phyloP scores from a whole-genome alignment of 2,329 filamentous ascomycete genomes.

The Gnomoniopsis sp. region DNA sequence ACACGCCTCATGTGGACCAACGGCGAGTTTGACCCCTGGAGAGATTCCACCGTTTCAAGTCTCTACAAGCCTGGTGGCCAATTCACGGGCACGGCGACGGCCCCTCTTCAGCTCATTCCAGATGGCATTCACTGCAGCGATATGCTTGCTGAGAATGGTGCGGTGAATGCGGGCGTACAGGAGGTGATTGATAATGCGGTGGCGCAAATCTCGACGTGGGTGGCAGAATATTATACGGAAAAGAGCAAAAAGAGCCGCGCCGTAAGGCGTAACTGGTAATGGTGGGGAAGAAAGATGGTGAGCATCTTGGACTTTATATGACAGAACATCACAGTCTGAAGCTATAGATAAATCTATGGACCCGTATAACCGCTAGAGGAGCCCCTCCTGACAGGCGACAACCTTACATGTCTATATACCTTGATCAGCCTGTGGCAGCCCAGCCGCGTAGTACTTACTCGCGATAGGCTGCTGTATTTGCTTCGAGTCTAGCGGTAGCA shows the following conservation, averaged over 20 bases:
- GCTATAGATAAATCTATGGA: neutral
- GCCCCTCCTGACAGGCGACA: neutral
- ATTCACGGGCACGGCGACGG: slow-evolving; percentile 28
- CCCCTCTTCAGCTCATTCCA: slow-evolving; percentile 31
- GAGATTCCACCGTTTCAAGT: slow-evolving; percentile 34
- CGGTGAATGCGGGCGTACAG: slow-evolving; percentile 46
- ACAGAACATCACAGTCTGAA: neutral
- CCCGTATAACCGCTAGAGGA: neutral
- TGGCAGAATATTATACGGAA: slow-evolving; percentile 43
- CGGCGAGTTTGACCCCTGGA: slow-evolving; percentile 39
- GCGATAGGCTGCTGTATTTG: slow-evolving; percentile 16
- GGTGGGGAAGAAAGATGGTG: neutral
- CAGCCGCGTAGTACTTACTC: slow-evolving; percentile 12
- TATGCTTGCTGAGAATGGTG: slow-evolving; percentile 42
- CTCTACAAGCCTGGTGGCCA: slow-evolving; percentile 36
- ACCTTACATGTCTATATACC: neutral
- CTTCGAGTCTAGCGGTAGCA: slow-evolving; percentile 5
- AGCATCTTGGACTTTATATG: neutral
- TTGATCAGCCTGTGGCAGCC: slow-evolving; percentile 1
- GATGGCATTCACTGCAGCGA: slow-evolving; percentile 39
- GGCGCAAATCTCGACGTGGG: slow-evolving; percentile 50
- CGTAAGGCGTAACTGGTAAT: neutral
- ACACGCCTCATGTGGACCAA: slow-evolving; percentile 38
- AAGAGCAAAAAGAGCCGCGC: slow-evolving; percentile 20
- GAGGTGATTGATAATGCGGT: slow-evolving; percentile 49